Percentiles rank a stretch among this genome's conserved stretches.
phyloP scores from a whole-genome alignment of 2,329 filamentous ascomycete genomes.

The Neonectria punicea region DNA sequence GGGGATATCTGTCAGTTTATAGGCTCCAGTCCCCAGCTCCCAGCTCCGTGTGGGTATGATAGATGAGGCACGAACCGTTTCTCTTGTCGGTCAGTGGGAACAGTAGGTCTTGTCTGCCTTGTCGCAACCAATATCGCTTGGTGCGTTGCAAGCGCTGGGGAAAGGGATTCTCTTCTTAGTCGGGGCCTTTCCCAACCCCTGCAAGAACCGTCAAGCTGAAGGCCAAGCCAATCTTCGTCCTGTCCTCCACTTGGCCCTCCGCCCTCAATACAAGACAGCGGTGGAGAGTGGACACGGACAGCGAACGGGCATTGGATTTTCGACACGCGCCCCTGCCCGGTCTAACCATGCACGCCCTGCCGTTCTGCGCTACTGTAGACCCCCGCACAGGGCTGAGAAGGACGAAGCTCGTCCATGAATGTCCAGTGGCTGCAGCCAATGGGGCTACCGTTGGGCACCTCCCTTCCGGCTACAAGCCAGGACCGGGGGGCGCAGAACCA shows the following conservation, averaged over 20 bases:
- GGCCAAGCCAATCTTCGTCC: not conserved
- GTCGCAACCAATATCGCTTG: not conserved
- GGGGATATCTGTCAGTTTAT: constrained; percentile 1
- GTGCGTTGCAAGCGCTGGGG: not conserved
- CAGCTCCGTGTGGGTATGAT: not conserved
- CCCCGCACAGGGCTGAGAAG: constrained; percentile 29
- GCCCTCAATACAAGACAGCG: not conserved
- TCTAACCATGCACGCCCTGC: not conserved
- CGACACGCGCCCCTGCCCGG: not conserved
- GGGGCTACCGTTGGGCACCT: not conserved
- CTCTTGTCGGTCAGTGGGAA: not conserved
- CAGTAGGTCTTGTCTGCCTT: not conserved
- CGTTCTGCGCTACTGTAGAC: not conserved
- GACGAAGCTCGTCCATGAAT: not conserved
- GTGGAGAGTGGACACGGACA: not conserved
- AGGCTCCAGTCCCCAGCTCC: not conserved
- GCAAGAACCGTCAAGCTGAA: not conserved
- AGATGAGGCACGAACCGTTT: constrained; percentile 5
- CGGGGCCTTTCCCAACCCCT: not conserved
- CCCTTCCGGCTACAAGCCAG: not conserved
- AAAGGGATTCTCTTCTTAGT: not conserved
- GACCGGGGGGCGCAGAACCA: not conserved
- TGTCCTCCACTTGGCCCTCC: not conserved
- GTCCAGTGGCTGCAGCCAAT: not conserved
- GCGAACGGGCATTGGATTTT: not conserved